A percentile compares a stretch with the other conserved stretches of the same genome.
Evolutionary conservation across 2,329 filamentous ascomycete species (phyloP).

Genomic region (Sclerotinia borealis): DNA sequence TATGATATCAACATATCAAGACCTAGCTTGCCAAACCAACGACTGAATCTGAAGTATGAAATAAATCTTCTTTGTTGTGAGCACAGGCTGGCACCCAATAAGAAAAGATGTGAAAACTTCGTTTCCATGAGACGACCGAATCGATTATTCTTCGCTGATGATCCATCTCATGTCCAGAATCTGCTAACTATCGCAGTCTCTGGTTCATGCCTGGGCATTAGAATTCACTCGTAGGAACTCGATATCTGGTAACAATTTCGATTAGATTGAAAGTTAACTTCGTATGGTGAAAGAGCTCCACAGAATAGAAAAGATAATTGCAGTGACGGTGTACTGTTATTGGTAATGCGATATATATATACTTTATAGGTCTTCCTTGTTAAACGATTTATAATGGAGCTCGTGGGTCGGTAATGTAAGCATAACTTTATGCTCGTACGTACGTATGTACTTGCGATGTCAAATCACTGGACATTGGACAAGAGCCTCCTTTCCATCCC

Average conservation of each 20-base stretch:
- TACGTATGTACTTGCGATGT: background rate
- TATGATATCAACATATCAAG: background rate
- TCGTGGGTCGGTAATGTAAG: background rate
- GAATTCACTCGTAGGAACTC: too few species aligned
- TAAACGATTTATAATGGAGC: background rate
- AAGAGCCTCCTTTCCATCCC: too few species aligned
- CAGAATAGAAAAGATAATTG: background rate
- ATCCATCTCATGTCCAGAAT: background rate
- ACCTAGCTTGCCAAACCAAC: background rate
- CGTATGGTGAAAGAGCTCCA: background rate
- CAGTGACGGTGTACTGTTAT: background rate
- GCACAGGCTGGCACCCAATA: background rate
- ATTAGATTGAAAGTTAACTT: background rate
- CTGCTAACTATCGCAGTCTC: background rate
- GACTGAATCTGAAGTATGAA: background rate
- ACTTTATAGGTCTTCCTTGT: background rate
- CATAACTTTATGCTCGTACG: background rate
- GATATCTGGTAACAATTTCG: background rate
- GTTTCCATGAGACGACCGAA: background rate
- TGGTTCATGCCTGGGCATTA: background rate
- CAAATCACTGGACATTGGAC: background rate
- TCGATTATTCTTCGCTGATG: background rate
- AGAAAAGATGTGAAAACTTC: background rate
- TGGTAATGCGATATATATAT: background rate
- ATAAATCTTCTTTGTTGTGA: background rate